Base-by-base conservation (phyloP, 202 grass and related monocot species). In the Carex arenaria region DNA sequence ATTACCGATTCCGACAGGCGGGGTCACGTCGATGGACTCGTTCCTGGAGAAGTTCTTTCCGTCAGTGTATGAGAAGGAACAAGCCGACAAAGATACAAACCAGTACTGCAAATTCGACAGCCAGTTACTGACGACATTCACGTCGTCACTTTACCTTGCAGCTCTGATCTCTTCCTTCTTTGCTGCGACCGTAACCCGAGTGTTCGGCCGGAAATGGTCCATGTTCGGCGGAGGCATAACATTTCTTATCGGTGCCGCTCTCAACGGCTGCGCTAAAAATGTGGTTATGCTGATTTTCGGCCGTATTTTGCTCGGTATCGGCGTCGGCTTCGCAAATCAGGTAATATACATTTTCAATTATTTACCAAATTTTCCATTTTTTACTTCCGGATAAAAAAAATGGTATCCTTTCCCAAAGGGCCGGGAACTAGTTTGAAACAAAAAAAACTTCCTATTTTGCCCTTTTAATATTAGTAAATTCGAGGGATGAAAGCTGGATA, bases 291-390 rank as follows among this genome's bases (percentile, higher is more conserved):
- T 98, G 75, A 98, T 98, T 82, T 80, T 98, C 53, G 95, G 95
- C 11, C 95, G 95, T 77, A 94, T 98, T 43, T 91, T 98, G 49
- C 95, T 98, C 57, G 95, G 95, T 69, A 57, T 98, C 67, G 95
- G 95, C 66, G 93, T 98, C 30, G 95, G 95, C 8, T 98, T 98
- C 64, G 95, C 95, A 12, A 98, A 98, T 86, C 96, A 92, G 90
- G 92, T 94, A 86, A 53, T 34, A 42, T 9, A 26, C 63, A 38
- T 61, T 31, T 30, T 26, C 1, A 70, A 74, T 23, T 3, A 4
- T 76, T 55, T 76, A 74, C 14, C 26, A 4, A 7, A 43, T 26
- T n/a, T 81, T 61, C 22, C 56, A n/a, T 62, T 69, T 69, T 43
- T 81, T 43, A 55, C 34, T 84, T 76, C 12, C 15, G 5, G 38